Evolutionary conservation across 352 stramenopile genomes (phyloP), one percentile per base, ranked within the genome.

Genomic region (Phytophthora pinifolia): DNA sequence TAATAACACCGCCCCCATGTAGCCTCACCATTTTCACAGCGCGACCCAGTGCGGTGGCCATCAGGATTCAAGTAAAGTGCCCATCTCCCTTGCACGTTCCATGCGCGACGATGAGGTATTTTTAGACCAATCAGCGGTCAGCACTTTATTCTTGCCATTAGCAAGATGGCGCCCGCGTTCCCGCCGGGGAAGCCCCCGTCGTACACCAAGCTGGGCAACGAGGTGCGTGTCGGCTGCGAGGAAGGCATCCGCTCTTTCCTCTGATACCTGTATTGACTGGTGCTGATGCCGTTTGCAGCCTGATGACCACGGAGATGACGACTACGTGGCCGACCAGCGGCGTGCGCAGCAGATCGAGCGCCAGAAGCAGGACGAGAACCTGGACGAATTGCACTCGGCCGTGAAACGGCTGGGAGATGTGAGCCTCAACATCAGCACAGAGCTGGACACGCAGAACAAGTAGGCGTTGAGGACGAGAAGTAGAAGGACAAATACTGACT

Each of bases 401-500:
- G 83, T 94, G 20, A 94, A 92, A 64, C 75, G 82, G 9, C 64
- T 94, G 32, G 81, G 83, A 25, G 83, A 88, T 55, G 89, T 94
- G 76, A 94, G 83, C 49, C 58, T 86, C 18, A 85, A 72, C n/a
- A 94, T 94, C 49, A 92, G 81, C 67, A 81, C 78, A 20, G 83
- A 94, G 59, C 53, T 94, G 18, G 83, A 92, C 51, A 81, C 78
- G 18, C 81, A 94, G 63, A 94, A 94, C 60, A 70, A 67, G 83
- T 94, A 46, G 39, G 41, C 59, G 57, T 29, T 29, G 25, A 29
- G 25, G 5, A 29, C 25, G 25, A 29, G 22, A 6, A 27, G 22
- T 27, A 27, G 22, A 27, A 27, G 22, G 5, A 6, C 1, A 29
- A 4, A 20, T 25, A 53, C 49, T 57, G 30, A 56, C 32, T 42